Evolutionary conservation across 2,329 filamentous ascomycete genomes (phyloP).

Genomic region (Talaromyces verruculosus): DNA sequence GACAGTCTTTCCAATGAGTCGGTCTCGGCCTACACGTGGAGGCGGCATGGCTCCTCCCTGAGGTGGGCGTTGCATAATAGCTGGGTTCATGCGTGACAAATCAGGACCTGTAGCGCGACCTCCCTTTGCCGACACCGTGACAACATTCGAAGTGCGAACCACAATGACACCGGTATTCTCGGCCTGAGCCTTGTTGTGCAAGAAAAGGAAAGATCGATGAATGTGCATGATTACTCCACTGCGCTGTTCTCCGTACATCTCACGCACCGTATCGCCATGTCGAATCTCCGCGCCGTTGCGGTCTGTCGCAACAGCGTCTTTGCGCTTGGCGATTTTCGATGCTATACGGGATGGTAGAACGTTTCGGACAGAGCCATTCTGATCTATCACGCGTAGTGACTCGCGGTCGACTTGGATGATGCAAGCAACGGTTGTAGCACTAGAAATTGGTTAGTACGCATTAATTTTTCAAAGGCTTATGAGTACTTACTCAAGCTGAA

Average conservation of each 20-base stretch:
- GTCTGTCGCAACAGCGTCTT: slow-evolving; percentile 85
- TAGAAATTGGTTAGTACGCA: slow-evolving; percentile 38
- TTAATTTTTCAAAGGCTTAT: background rate
- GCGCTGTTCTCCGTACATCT: slow-evolving; percentile 79
- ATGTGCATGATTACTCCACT: slow-evolving; percentile 91
- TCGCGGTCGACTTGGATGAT: slow-evolving; percentile 95
- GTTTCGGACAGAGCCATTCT: slow-evolving; percentile 78
- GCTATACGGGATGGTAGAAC: slow-evolving; percentile 89
- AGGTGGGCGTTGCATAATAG: slow-evolving; percentile 68
- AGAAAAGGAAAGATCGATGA: slow-evolving; percentile 86
- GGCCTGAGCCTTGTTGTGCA: slow-evolving; percentile 77
- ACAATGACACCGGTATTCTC: slow-evolving; percentile 93
- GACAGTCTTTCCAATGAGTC: slow-evolving; percentile 85
- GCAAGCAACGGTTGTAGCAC: slow-evolving; percentile 83
- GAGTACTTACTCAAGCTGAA: slow-evolving; percentile 74
- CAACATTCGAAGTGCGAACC: slow-evolving; percentile 78
- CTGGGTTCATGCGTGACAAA: slow-evolving; percentile 88
- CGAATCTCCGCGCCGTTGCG: slow-evolving; percentile 91
- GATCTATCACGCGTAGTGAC: slow-evolving; percentile 83
- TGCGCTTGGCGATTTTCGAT: slow-evolving; percentile 80
- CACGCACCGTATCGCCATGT: slow-evolving; percentile 86
- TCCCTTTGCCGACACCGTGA: slow-evolving; percentile 91
- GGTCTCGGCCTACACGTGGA: slow-evolving; percentile 75
- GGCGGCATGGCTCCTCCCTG: slow-evolving; percentile 63
- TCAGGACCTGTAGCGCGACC: slow-evolving; percentile 76